Conservation (phyloP, 495 filamentous ascomycete species). For the Aspergillus affinis region DNA sequence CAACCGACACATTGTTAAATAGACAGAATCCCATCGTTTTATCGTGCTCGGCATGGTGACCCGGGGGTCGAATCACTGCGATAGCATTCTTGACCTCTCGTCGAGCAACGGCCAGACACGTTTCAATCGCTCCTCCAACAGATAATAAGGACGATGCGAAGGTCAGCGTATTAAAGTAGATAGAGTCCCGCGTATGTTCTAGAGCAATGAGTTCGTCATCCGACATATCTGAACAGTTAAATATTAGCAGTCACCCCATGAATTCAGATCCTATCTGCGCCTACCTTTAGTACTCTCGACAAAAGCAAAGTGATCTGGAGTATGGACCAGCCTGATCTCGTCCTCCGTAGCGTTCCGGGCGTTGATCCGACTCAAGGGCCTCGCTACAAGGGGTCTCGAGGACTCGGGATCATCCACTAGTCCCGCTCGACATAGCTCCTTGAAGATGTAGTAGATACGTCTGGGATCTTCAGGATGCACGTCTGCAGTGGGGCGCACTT, state of each 20-base stretch:
- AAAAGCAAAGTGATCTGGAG: constrained; percentile 71
- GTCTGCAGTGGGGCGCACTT: constrained; percentile 66
- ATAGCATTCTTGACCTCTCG: constrained; percentile 89
- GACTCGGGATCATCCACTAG: constrained; percentile 62
- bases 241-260: neutral
- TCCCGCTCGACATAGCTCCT: constrained; percentile 73
- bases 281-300: constrained; percentile 60
- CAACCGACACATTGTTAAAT: constrained; percentile 95
- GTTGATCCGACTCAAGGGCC: constrained; percentile 72
- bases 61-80: constrained; percentile 90
- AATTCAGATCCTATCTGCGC: constrained; percentile 6
- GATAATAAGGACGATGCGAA: constrained; percentile 79
- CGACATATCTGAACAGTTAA: constrained; percentile 39
- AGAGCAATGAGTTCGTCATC: constrained; percentile 64
- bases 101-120: constrained; percentile 76
- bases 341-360: constrained; percentile 70
- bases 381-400: constrained; percentile 47
- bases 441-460: constrained; percentile 86
- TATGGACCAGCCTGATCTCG: constrained; percentile 79
- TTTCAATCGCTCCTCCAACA: constrained; percentile 94
- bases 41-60: constrained; percentile 88
- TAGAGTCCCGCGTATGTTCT: constrained; percentile 70
- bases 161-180: constrained; percentile 84
- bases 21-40: constrained; percentile 90
- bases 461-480: constrained; percentile 93